Evolutionary conservation across 140 eudicot species (phyloP).

Genomic region (Bidens hawaiensis): DNA sequence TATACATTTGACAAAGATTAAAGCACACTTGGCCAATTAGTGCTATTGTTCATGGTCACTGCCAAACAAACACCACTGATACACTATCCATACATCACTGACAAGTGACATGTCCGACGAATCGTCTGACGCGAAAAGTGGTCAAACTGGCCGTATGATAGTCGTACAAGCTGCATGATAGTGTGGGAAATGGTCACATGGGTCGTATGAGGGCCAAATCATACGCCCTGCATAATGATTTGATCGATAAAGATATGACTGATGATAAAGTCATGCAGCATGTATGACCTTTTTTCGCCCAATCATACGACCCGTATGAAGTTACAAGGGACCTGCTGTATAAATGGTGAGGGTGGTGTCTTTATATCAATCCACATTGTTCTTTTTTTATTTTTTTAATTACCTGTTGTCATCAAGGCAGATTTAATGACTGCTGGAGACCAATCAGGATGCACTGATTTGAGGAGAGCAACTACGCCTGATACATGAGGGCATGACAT

Average conservation of each 20-base stretch:
- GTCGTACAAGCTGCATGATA: background rate
- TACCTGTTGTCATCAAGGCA: constrained; percentile 73
- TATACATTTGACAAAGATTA: background rate
- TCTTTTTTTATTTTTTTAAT: background rate
- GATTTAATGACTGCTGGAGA: constrained; percentile 82
- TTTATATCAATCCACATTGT: too few species aligned
- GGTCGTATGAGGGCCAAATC: too few species aligned
- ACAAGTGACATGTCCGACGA: too few species aligned
- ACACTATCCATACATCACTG: background rate
- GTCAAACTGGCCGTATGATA: background rate
- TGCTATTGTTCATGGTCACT: background rate
- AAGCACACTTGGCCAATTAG: background rate
- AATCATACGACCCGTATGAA: background rate
- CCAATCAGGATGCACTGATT: constrained; percentile 66
- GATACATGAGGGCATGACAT: constrained; percentile 91
- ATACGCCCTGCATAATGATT: too few species aligned
- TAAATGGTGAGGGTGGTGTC: too few species aligned
- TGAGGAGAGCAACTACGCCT: constrained; percentile 68
- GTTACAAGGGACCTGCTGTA: too few species aligned
- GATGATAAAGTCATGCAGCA: too few species aligned
- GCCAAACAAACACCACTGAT: background rate
- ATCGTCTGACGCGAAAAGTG: background rate
- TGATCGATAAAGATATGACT: too few species aligned
- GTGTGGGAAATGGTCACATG: too few species aligned
- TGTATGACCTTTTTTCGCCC: too few species aligned